Percentiles rank a stretch among this genome's conserved stretches.
These are phyloP conservation scores for Aspergillus melleus DNA, from an alignment of 2,329 filamentous ascomycete genomes.

Conservation along the genomic window DNA sequence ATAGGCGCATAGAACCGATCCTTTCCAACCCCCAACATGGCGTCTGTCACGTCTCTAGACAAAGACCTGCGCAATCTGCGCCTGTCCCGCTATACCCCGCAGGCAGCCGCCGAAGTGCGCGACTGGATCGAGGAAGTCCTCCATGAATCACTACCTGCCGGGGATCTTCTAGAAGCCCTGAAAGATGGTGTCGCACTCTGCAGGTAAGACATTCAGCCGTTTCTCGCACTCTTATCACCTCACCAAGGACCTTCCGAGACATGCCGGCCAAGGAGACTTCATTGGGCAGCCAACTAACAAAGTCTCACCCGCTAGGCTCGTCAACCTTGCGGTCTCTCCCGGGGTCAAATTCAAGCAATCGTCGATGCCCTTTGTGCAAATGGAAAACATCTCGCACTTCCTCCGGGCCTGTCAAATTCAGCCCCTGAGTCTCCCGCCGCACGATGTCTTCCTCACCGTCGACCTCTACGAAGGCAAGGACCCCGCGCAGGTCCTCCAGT, in stretches of 20 bases:
- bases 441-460: slow-evolving; percentile 96
- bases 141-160: slow-evolving; percentile 68
- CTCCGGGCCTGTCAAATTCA: slow-evolving; percentile 81
- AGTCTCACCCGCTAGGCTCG: slow-evolving; percentile 58
- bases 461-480: slow-evolving; percentile 96
- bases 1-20: not conserved
- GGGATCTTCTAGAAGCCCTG: slow-evolving; percentile 79
- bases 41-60: slow-evolving; percentile 88
- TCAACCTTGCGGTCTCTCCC: slow-evolving; percentile 76
- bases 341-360: slow-evolving; percentile 89
- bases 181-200: slow-evolving; percentile 92
- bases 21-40: slow-evolving; percentile 59
- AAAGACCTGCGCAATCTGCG: slow-evolving; percentile 94
- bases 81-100: slow-evolving; percentile 87
- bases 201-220: slow-evolving; percentile 61
- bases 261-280: not conserved
- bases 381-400: slow-evolving; percentile 99
- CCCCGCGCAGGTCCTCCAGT: slow-evolving; percentile 92
- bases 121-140: slow-evolving; percentile 83
- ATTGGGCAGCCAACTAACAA: not conserved
- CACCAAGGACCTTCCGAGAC: not conserved
- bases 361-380: slow-evolving; percentile 96
- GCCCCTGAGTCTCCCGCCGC: slow-evolving; percentile 82
- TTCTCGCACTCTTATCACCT: not conserved
- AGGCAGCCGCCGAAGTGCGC: slow-evolving; percentile 80